Conservation (phyloP, 192 early-diverging fungal genomes). For the Thamnidium elegans region DNA sequence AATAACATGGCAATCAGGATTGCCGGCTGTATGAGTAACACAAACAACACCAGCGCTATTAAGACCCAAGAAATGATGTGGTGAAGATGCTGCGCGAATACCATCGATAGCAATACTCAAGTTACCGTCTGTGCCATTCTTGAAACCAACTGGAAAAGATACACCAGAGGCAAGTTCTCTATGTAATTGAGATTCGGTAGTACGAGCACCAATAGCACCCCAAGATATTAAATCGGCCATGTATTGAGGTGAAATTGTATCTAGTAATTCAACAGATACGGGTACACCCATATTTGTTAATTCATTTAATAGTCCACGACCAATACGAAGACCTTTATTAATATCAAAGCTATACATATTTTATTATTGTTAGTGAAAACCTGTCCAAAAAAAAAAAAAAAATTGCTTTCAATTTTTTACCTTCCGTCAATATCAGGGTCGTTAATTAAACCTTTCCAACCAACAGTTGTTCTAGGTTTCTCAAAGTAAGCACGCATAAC, state of each 20-base stretch:
- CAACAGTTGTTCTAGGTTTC: slow-evolving; percentile 96
- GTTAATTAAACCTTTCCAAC: slow-evolving; percentile 85
- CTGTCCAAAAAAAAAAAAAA: background rate
- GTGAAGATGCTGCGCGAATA: slow-evolving; percentile 66
- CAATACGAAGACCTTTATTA: slow-evolving; percentile 92
- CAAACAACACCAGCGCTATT: slow-evolving; percentile 89
- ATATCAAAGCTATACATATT: slow-evolving; percentile 72
- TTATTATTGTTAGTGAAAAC: background rate
- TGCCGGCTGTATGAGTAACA: slow-evolving; percentile 86
- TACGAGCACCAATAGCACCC: slow-evolving; percentile 97
- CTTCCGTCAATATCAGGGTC: slow-evolving; percentile 69
- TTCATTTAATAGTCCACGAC: slow-evolving; percentile 73
- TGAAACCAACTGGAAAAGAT: slow-evolving; percentile 96
- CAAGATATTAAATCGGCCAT: slow-evolving; percentile 92
- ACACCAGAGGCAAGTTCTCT: slow-evolving; percentile 91
- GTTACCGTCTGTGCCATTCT: slow-evolving; percentile 96
- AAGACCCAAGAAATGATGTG: slow-evolving; percentile 91
- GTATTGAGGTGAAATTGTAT: slow-evolving; percentile 96
- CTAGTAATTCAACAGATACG: slow-evolving; percentile 85
- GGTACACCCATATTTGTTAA: slow-evolving; percentile 84
- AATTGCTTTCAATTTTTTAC: too few relatives aligned
- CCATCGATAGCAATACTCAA: slow-evolving; percentile 69
- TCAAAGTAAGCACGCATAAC: slow-evolving; percentile 99
- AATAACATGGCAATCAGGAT: slow-evolving; percentile 84
- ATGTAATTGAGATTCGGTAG: slow-evolving; percentile 94